Base-by-base conservation (phyloP, 2,329 filamentous ascomycete species). In the Nigrospora oryzae region DNA sequence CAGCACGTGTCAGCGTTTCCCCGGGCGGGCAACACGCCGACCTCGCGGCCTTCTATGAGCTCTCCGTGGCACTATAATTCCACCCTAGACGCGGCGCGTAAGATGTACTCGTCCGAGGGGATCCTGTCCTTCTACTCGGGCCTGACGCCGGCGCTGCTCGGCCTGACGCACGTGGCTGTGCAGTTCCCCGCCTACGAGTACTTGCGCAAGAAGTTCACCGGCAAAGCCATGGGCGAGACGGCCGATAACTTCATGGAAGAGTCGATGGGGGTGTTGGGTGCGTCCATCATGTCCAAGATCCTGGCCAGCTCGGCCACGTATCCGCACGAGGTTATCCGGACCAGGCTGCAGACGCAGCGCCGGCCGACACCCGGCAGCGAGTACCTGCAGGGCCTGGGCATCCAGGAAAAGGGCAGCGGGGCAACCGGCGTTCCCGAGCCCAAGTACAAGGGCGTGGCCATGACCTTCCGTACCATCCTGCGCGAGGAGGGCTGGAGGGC, bases 171-270 rank as follows among this genome's bases (percentile, higher is more conserved):
- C 60, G 93, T 98, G 35, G 93, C 93, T 16, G 93, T 98, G 16
- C 93, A 98, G 61, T 97, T 98, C 55, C 93, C 93, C 0, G 80
- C 93, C 1, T 98, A 98, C 59, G 93, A 98, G 63, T 95, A 81
- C 59, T 77, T 98, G 60, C 95, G 95, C 68, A 87, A 81, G 57
- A 81, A 77, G 48, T 95, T 98, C 58, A 97, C 91, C 0, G 93
- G 93, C 1, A 77, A 87, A 47, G 84, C 86, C 43, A 95, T 96
- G 79, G 93, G 91, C 36, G 79, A 83, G 49, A 76, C 79, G 48
- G 68, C 69, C 32, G 69, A 72, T 23, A 67, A 68, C 40, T 67
- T 79, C 23, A 76, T 81, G 43, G 77, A 80, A 4, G 86, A 95
- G 53, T 93, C 87, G 79, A 53, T 86, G 39, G 91, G 91, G 34